These are phyloP conservation scores for Thalassiosira livingstoniorum DNA, from an alignment of 352 stramenopile genomes.

Conservation along the genomic window DNA sequence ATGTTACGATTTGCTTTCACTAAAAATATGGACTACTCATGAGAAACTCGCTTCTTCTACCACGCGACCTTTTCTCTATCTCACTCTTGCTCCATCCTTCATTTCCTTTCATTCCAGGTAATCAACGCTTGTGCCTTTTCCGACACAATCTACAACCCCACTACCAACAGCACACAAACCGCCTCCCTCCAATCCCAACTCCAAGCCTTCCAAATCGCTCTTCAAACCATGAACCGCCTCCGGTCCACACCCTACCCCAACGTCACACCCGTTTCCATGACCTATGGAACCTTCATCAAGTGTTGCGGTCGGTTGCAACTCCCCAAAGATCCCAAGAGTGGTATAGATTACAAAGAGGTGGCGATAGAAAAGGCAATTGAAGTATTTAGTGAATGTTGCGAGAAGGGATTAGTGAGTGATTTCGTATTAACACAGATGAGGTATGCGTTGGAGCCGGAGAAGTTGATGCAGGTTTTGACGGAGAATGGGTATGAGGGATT, in stretches of 20 bases:
- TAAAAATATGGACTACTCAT: too few relatives aligned
- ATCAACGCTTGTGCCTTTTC: conserved; percentile 80
- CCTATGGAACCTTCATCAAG: conserved; percentile 78
- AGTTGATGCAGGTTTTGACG: conserved; percentile 60
- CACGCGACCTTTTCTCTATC: background rate
- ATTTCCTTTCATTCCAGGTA: conserved; percentile 37
- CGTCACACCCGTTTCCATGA: conserved; percentile 30
- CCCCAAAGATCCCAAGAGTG: conserved; percentile 31
- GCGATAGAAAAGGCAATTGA: conserved; percentile 43
- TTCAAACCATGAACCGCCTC: conserved; percentile 58
- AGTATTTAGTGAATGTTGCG: conserved; percentile 67
- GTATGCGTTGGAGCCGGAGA: conserved; percentile 53
- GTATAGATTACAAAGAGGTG: too few relatives aligned
- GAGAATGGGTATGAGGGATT: conserved; percentile 61
- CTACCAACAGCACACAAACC: too few relatives aligned
- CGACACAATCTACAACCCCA: conserved; percentile 47
- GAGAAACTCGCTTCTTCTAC: too few relatives aligned
- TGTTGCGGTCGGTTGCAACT: conserved; percentile 69
- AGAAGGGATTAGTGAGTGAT: conserved; percentile 67
- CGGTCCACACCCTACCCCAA: conserved; percentile 39
- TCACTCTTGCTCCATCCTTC: background rate
- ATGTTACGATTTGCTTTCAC: too few relatives aligned
- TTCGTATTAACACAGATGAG: conserved; percentile 77
- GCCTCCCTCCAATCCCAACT: conserved; percentile 38
- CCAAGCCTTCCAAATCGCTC: conserved; percentile 71